A percentile compares a stretch with the other conserved stretches of the same genome.
Conservation (phyloP, 78 protist species). For the Guillardia theta region DNA sequence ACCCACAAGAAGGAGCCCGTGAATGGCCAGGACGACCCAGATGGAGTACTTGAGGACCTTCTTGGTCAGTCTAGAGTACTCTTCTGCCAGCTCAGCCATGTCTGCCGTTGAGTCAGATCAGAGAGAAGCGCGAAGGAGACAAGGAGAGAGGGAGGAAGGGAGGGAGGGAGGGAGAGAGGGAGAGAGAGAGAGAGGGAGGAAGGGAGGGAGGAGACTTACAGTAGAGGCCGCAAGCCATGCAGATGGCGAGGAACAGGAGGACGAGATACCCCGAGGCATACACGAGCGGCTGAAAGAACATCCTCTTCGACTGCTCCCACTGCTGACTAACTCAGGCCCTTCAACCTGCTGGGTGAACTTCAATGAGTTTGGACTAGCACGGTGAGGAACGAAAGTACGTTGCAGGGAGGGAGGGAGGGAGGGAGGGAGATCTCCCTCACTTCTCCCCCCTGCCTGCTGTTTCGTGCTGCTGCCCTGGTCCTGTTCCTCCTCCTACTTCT, state of each 20-base stretch:
- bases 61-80: slow-evolving; percentile 3
- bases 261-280: slow-evolving; percentile 38
- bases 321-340: too few relatives aligned
- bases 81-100: slow-evolving; percentile 41
- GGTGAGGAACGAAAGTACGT: too few relatives aligned
- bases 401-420: too few relatives aligned
- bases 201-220: not conserved
- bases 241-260: slow-evolving; percentile 37
- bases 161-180: not conserved
- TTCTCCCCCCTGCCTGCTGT: too few relatives aligned
- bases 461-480: too few relatives aligned
- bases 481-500: too few relatives aligned
- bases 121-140: not conserved
- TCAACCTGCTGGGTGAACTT: too few relatives aligned
- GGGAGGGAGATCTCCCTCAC: too few relatives aligned
- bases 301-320: too few relatives aligned
- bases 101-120: not conserved
- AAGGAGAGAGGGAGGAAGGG: not conserved
- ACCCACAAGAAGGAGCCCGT: slow-evolving; percentile 26
- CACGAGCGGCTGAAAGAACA: not conserved
- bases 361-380: too few relatives aligned
- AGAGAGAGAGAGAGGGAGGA: not conserved
- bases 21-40: not conserved
- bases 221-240: slow-evolving; percentile 27
- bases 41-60: not conserved